phyloP scores from a whole-genome alignment of 345 rosid genomes.

The Lepidium sativum region DNA sequence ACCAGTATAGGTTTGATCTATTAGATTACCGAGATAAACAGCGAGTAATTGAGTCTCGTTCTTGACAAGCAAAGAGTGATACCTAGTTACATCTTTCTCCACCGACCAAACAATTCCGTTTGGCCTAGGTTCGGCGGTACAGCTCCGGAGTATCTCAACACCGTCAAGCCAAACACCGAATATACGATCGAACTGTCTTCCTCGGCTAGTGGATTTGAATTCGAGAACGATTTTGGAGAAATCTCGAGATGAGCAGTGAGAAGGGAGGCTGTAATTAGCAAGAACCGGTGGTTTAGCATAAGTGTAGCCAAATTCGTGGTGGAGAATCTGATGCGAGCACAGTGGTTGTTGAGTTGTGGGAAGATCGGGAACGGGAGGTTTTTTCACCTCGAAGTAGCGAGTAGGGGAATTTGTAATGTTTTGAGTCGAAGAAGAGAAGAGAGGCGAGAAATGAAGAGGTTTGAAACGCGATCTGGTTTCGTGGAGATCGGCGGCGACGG shows the following conservation, averaged over 20 bases:
- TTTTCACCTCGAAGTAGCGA: slow-evolving; percentile 70
- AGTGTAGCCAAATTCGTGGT: slow-evolving; percentile 64
- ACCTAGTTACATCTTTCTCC: slow-evolving; percentile 73
- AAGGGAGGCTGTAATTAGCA: slow-evolving; percentile 59
- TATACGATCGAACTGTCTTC: slow-evolving; percentile 78
- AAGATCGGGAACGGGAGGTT: slow-evolving; percentile 35
- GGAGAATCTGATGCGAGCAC: slow-evolving; percentile 50
- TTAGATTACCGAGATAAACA: slow-evolving; percentile 58
- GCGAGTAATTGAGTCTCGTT: slow-evolving; percentile 48
- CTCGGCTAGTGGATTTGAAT: slow-evolving; percentile 68
- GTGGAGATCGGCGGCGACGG: slow-evolving; percentile 39
- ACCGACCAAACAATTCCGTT: slow-evolving; percentile 77
- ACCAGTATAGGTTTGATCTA: slow-evolving; percentile 64
- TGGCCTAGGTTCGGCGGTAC: slow-evolving; percentile 79
- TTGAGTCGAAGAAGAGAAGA: neutral
- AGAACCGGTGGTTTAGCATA: slow-evolving; percentile 61
- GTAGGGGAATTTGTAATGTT: slow-evolving; percentile 34
- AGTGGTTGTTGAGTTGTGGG: slow-evolving; percentile 31
- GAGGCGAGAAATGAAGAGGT: slow-evolving; percentile 29
- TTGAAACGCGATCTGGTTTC: slow-evolving; percentile 28
- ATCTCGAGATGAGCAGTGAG: slow-evolving; percentile 37
- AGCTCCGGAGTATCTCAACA: slow-evolving; percentile 87
- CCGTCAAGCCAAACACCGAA: slow-evolving; percentile 88
- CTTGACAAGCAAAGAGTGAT: slow-evolving; percentile 54
- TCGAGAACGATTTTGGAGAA: slow-evolving; percentile 74